These are phyloP conservation scores for Chaetomium sp. DNA, from an alignment of 2,329 filamentous ascomycete species.

Conservation along the genomic window DNA sequence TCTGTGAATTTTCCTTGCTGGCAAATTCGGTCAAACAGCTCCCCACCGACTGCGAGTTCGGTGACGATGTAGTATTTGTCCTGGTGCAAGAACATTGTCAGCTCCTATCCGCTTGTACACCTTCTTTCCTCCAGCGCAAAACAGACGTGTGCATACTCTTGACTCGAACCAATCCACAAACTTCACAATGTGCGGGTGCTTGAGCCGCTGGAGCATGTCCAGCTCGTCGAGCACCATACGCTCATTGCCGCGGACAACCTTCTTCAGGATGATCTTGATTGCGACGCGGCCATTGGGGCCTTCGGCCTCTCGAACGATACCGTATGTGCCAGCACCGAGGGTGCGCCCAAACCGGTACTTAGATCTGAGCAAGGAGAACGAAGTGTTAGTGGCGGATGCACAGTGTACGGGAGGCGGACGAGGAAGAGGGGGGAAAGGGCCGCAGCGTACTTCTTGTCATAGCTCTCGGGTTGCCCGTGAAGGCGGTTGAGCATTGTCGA, in stretches of 20 bases:
- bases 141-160: constrained; percentile 55
- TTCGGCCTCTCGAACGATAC: constrained; percentile 93
- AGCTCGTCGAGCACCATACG: constrained; percentile 98
- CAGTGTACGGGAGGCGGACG: neutral
- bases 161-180: constrained; percentile 99
- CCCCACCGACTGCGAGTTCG: constrained; percentile 88
- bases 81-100: constrained; percentile 37
- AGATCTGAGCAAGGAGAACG: constrained; percentile 45
- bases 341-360: constrained; percentile 91
- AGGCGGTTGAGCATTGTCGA: constrained; percentile 90
- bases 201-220: constrained; percentile 81
- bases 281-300: constrained; percentile 78
- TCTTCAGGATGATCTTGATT: constrained; percentile 98
- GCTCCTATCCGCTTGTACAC: neutral
- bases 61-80: constrained; percentile 99
- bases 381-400: constrained; percentile 15
- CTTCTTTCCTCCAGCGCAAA: neutral
- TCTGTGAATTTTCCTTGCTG: constrained; percentile 98
- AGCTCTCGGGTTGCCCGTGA: constrained; percentile 93
- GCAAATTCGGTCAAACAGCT: constrained; percentile 96
- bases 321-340: constrained; percentile 93
- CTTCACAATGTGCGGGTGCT: constrained; percentile 92
- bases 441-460: constrained; percentile 82
- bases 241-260: constrained; percentile 97
- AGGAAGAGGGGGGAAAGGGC: neutral